These are phyloP conservation scores for Leccinum variicolor DNA, from an alignment of 768 basidiomycete genomes.

Conservation along the genomic window DNA sequence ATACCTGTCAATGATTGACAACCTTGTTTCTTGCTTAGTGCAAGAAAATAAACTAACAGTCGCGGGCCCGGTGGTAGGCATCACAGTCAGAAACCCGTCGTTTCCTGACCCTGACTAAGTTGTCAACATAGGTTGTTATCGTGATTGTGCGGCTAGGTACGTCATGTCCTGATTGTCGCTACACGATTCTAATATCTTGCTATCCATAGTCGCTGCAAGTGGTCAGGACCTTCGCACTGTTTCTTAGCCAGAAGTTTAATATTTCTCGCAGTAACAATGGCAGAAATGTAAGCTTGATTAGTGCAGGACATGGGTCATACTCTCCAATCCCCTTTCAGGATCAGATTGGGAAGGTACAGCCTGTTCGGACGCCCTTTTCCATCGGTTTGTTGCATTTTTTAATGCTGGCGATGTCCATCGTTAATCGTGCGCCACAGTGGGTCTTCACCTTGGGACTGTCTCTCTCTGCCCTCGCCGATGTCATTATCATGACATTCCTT, in stretches of 20 bases:
- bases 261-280: slow-evolving; percentile 16
- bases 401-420: not conserved
- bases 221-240: slow-evolving; percentile 8
- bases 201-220: slow-evolving; percentile 20
- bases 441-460: slow-evolving; percentile 45
- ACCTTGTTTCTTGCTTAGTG: slow-evolving; percentile 3
- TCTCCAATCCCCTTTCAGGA: slow-evolving; percentile 6
- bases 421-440: slow-evolving; percentile 30
- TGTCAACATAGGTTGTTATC: slow-evolving; percentile 10
- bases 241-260: not conserved
- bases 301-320: not conserved
- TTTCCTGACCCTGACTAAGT: not conserved
- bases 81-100: not conserved
- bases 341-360: slow-evolving; percentile 8
- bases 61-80: slow-evolving; percentile 17
- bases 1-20: not conserved
- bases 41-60: slow-evolving; percentile 8
- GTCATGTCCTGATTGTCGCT: not conserved
- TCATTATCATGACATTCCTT: slow-evolving; percentile 42
- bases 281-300: slow-evolving; percentile 17
- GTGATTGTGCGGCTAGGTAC: slow-evolving; percentile 19
- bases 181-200: not conserved
- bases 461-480: slow-evolving; percentile 44
- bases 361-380: slow-evolving; percentile 11
- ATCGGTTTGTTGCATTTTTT: slow-evolving; percentile 3